phyloP scores from a whole-genome alignment of 495 filamentous ascomycete genomes.

The Penicillium simplicissimum region DNA sequence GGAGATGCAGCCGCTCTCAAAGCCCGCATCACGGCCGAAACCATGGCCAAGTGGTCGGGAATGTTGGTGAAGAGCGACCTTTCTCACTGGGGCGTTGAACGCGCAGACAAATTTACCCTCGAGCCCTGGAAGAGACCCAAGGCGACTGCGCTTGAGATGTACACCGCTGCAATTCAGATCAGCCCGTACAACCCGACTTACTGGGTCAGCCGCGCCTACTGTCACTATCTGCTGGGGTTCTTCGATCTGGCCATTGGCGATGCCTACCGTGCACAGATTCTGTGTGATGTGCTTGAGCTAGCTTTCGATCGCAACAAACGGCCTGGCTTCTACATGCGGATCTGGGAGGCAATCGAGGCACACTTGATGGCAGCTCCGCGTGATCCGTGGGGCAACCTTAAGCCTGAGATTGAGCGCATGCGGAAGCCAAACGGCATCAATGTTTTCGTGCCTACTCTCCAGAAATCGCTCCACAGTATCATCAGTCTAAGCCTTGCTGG shows the following conservation, averaged over 20 bases:
- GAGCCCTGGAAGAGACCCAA: slow-evolving; percentile 9
- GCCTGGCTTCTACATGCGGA: slow-evolving; percentile 29
- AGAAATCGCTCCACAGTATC: slow-evolving; percentile 27
- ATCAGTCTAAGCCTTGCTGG: slow-evolving; percentile 32
- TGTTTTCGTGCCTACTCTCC: slow-evolving; percentile 28
- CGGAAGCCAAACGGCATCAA: slow-evolving; percentile 26
- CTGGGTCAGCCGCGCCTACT: slow-evolving; percentile 68
- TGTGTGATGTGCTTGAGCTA: slow-evolving; percentile 43
- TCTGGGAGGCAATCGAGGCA: slow-evolving; percentile 36
- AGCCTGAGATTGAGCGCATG: slow-evolving; percentile 16
- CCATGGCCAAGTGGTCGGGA: slow-evolving; percentile 13
- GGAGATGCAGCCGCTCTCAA: background rate
- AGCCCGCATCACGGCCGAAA: slow-evolving; percentile 4
- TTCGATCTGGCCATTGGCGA: slow-evolving; percentile 83
- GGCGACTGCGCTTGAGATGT: slow-evolving; percentile 34
- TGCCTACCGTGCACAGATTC: slow-evolving; percentile 76
- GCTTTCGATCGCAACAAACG: slow-evolving; percentile 15
- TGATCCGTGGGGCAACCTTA: slow-evolving; percentile 3
- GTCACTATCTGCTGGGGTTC: slow-evolving; percentile 68
- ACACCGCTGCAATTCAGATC: slow-evolving; percentile 34
- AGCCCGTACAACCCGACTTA: slow-evolving; percentile 70
- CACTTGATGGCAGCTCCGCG: slow-evolving; percentile 26
- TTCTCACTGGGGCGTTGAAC: slow-evolving; percentile 26
- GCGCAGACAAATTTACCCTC: slow-evolving; percentile 17
- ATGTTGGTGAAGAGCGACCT: slow-evolving; percentile 23